phyloP scores from a whole-genome alignment of 257 asterid genomes.

The Gentiana dahurica region DNA sequence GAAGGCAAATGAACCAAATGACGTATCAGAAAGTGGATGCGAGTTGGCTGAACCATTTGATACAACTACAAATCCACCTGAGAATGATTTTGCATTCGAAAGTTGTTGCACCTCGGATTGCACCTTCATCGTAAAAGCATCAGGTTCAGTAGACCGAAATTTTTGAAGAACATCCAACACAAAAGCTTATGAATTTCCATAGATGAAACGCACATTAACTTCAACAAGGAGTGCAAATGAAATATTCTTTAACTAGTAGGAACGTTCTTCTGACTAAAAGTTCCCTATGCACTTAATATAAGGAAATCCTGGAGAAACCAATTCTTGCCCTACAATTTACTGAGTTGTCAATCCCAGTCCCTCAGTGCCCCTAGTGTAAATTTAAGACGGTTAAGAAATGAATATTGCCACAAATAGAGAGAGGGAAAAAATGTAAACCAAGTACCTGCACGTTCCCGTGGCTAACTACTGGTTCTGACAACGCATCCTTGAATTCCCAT shows the following conservation, averaged over 20 bases:
- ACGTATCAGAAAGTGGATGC: conserved; percentile 16
- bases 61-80: conserved; percentile 21
- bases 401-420: not conserved
- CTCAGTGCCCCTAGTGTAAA: conserved; percentile 6
- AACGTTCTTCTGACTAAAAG: too few species aligned
- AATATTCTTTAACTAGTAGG: too few species aligned
- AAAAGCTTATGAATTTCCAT: too few species aligned
- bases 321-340: conserved; percentile 8
- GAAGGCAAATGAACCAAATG: conserved; percentile 29
- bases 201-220: too few species aligned
- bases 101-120: conserved; percentile 18
- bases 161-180: too few species aligned
- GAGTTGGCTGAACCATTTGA: conserved; percentile 20
- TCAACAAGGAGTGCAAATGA: too few species aligned
- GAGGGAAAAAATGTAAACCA: conserved; percentile 1
- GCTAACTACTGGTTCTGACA: conserved; percentile 21
- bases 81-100: conserved; percentile 23
- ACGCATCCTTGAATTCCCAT: conserved; percentile 74
- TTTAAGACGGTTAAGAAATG: conserved; percentile 3
- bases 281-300: too few species aligned
- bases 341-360: conserved; percentile 8
- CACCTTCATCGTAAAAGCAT: conserved; percentile 32
- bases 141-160: conserved; percentile 14
- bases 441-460: conserved; percentile 33
- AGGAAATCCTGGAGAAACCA: not conserved